A percentile compares a stretch with the other conserved stretches of the same genome.
Conservation (phyloP, 768 basidiomycete species). For the Fibroporia radiculosa region DNA sequence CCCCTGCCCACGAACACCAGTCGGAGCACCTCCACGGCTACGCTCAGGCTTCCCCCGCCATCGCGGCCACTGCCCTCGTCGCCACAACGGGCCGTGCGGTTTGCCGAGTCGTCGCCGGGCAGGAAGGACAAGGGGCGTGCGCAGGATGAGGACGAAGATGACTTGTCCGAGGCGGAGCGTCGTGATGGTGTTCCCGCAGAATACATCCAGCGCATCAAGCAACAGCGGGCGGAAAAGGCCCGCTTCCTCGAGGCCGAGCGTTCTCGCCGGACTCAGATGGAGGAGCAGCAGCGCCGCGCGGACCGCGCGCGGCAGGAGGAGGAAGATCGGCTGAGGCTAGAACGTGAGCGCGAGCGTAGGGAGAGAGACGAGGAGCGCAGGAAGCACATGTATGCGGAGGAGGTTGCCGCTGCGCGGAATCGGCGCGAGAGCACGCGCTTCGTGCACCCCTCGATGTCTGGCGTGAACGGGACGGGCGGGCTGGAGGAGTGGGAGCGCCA, state of each 20-base stretch:
- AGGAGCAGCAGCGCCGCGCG: constrained; percentile 37
- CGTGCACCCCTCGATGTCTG: constrained; percentile 18
- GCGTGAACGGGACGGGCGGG: constrained; percentile 16
- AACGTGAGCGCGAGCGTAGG: constrained; percentile 44
- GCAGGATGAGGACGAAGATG: constrained; percentile 7
- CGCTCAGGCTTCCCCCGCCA: background rate
- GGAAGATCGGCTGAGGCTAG: constrained; percentile 31
- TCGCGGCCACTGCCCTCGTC: background rate
- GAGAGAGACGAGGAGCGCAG: constrained; percentile 47
- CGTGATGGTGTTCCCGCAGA: constrained; percentile 64
- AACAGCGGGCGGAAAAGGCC: constrained; percentile 67
- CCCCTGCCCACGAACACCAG: background rate
- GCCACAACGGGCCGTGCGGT: constrained; percentile 5
- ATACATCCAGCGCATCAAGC: constrained; percentile 63
- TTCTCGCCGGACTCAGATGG: constrained; percentile 26
- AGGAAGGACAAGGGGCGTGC: background rate
- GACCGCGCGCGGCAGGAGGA: constrained; percentile 37
- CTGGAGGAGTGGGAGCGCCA: constrained; percentile 13
- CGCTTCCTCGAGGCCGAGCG: constrained; percentile 50
- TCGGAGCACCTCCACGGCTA: background rate
- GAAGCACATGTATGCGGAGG: constrained; percentile 45
- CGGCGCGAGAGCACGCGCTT: constrained; percentile 44
- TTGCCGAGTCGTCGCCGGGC: constrained; percentile 3
- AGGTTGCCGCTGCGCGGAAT: constrained; percentile 51
- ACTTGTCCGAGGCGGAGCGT: constrained; percentile 36